Evolutionary conservation across 2,329 filamentous ascomycete genomes (phyloP).

Genomic region (Hypoxylon sp.): DNA sequence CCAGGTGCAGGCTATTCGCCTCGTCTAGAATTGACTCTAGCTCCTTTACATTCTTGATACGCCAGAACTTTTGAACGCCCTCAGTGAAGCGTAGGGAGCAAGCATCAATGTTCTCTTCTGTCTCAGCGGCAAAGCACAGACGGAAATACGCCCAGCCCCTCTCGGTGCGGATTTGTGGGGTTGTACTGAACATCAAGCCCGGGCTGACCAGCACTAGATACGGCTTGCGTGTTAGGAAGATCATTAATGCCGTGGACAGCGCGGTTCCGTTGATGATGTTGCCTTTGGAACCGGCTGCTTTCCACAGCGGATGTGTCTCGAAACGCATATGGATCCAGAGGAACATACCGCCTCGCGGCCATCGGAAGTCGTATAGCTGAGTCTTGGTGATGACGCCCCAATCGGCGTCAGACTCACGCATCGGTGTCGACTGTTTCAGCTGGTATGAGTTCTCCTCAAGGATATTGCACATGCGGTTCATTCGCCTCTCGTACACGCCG

Average conservation of each 20-base stretch:
- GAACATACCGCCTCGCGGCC: constrained; percentile 93
- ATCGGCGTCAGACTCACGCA: constrained; percentile 66
- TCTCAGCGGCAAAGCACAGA: constrained; percentile 87
- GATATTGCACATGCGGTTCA: constrained; percentile 82
- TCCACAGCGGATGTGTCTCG: constrained; percentile 78
- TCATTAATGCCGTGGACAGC: constrained; percentile 77
- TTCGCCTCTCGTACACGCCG: constrained; percentile 86
- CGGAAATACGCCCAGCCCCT: constrained; percentile 81
- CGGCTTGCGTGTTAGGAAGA: constrained; percentile 78
- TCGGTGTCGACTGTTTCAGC: constrained; percentile 73
- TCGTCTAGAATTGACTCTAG: constrained; percentile 74
- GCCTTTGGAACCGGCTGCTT: constrained; percentile 53
- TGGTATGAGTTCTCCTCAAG: constrained; percentile 78
- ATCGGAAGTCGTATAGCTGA: constrained; percentile 80
- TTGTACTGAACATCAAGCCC: constrained; percentile 81
- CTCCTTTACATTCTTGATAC: constrained; percentile 75
- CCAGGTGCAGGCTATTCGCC: constrained; percentile 42
- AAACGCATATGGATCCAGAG: constrained; percentile 84
- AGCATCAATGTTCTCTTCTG: constrained; percentile 76
- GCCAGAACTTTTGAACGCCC: constrained; percentile 82
- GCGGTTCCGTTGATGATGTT: constrained; percentile 66
- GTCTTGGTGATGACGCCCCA: constrained; percentile 84
- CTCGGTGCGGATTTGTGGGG: constrained; percentile 68
- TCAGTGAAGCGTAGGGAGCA: constrained; percentile 76
- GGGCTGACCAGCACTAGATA: constrained; percentile 79